Conservation (phyloP, 352 stramenopile species). For the Pythium pyrilobum region DNA sequence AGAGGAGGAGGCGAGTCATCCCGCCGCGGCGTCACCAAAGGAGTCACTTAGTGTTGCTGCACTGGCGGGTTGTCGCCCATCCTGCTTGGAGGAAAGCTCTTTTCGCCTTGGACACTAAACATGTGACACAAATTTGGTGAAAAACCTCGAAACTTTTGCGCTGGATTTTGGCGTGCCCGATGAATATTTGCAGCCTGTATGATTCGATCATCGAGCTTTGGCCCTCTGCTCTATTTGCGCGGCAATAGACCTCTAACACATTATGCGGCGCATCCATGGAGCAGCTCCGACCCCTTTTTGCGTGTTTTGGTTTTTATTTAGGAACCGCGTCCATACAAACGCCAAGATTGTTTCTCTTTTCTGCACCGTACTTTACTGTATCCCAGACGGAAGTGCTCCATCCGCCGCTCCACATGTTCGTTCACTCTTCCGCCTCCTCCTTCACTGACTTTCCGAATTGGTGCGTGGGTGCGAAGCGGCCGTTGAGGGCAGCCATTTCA, state of each 20-base stretch:
- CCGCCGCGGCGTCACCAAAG: no score
- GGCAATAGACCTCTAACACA: not conserved
- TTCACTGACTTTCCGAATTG: slow-evolving; percentile 10
- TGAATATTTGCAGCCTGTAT: not conserved
- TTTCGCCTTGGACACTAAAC: no score
- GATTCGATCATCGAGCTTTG: no score
- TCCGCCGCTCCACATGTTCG: no score
- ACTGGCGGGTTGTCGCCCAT: not conserved
- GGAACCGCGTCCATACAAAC: slow-evolving; percentile 8
- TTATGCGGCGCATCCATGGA: not conserved
- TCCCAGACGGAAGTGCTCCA: slow-evolving; percentile 5
- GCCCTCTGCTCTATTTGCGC: not conserved
- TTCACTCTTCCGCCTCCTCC: no score
- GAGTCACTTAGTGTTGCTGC: not conserved
- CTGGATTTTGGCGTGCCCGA: not conserved
- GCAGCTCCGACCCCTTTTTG: slow-evolving; percentile 1
- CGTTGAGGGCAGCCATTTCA: no score
- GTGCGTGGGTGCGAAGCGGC: not conserved
- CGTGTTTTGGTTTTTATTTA: slow-evolving; percentile 18
- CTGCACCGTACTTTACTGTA: no score
- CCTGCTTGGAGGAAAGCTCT: no score
- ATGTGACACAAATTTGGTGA: not conserved
- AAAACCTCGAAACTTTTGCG: slow-evolving; percentile 6
- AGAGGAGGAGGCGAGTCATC: no score
- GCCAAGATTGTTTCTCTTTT: slow-evolving; percentile 16